Conservation (phyloP, 495 filamentous ascomycete species). For the Durotheca rogersii region DNA sequence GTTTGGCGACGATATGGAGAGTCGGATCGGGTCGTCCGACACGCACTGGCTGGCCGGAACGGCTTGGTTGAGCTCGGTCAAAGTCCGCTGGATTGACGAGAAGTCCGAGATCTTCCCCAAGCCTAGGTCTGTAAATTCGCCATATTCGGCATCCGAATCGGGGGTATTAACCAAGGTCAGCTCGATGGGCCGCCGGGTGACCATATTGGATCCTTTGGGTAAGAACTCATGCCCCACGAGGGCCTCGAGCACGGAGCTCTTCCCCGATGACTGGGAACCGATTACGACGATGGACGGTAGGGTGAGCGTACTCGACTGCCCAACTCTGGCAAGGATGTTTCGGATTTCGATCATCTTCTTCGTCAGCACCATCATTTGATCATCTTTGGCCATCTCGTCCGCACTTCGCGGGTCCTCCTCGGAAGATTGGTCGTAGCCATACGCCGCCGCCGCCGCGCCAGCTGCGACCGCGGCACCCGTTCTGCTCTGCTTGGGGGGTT, state of each 20-base stretch:
- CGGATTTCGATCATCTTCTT: slow-evolving; percentile 99
- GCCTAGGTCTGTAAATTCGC: slow-evolving; percentile 92
- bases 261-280: slow-evolving; percentile 95
- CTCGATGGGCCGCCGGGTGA: slow-evolving; percentile 93
- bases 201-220: slow-evolving; percentile 98
- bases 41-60: slow-evolving; percentile 90
- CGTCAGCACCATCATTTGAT: slow-evolving; percentile 99
- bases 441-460: slow-evolving; percentile 66
- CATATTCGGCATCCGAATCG: slow-evolving; percentile 85
- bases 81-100: slow-evolving; percentile 82
- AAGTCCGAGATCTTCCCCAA: slow-evolving; percentile 93
- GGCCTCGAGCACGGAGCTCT: slow-evolving; percentile 95
- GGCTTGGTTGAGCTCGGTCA: slow-evolving; percentile 93
- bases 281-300: slow-evolving; percentile 97
- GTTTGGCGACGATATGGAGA: slow-evolving; percentile 90
- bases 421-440: slow-evolving; percentile 70
- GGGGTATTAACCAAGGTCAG: slow-evolving; percentile 96
- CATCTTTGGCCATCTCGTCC: slow-evolving; percentile 73
- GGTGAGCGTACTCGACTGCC: slow-evolving; percentile 82
- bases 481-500: slow-evolving; percentile 62
- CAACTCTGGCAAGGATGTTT: slow-evolving; percentile 83
- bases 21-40: slow-evolving; percentile 92
- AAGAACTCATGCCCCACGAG: slow-evolving; percentile 98
- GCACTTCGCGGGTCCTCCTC: slow-evolving; percentile 66
- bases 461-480: slow-evolving; percentile 58